These are phyloP conservation scores for Stephanocyclus meneghinianus DNA, from an alignment of 352 stramenopile genomes.

Conservation along the genomic window DNA sequence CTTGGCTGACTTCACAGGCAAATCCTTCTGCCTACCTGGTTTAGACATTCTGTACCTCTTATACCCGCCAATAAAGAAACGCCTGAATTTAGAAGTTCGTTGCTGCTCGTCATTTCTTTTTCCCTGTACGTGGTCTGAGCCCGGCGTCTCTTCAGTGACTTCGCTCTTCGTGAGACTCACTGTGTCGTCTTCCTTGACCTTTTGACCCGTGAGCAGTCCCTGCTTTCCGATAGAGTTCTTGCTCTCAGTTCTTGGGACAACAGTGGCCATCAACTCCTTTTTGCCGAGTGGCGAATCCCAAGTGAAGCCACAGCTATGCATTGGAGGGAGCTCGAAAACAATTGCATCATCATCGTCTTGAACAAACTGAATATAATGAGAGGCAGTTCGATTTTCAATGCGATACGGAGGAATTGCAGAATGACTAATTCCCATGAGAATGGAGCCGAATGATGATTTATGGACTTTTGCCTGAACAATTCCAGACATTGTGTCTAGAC, in stretches of 20 bases:
- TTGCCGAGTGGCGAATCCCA: slow-evolving; percentile 59
- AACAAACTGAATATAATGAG: slow-evolving; percentile 54
- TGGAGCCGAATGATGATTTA: slow-evolving; percentile 23
- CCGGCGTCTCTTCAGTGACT: neutral
- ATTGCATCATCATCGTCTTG: slow-evolving; percentile 60
- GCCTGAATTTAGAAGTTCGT: slow-evolving; percentile 5
- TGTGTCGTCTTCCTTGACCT: neutral
- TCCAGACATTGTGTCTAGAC: slow-evolving; percentile 37
- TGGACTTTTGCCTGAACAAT: slow-evolving; percentile 48
- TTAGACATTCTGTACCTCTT: slow-evolving; percentile 12
- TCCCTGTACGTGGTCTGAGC: neutral
- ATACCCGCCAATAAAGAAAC: slow-evolving; percentile 7
- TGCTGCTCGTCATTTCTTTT: neutral
- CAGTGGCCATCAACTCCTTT: slow-evolving; percentile 45
- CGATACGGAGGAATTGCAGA: slow-evolving; percentile 42
- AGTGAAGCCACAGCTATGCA: slow-evolving; percentile 57
- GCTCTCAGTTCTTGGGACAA: slow-evolving; percentile 26
- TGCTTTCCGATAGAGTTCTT: slow-evolving; percentile 8
- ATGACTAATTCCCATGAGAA: slow-evolving; percentile 44
- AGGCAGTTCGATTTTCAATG: slow-evolving; percentile 58
- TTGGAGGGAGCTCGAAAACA: slow-evolving; percentile 60
- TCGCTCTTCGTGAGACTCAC: neutral
- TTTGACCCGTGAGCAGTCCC: neutral
- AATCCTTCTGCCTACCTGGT: slow-evolving; percentile 13
- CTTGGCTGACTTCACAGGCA: neutral